Percentiles rank a stretch among this genome's conserved stretches.
These are phyloP conservation scores for Blakeslea trispora DNA, from an alignment of 371 early-diverging fungal species.

Conservation along the genomic window DNA sequence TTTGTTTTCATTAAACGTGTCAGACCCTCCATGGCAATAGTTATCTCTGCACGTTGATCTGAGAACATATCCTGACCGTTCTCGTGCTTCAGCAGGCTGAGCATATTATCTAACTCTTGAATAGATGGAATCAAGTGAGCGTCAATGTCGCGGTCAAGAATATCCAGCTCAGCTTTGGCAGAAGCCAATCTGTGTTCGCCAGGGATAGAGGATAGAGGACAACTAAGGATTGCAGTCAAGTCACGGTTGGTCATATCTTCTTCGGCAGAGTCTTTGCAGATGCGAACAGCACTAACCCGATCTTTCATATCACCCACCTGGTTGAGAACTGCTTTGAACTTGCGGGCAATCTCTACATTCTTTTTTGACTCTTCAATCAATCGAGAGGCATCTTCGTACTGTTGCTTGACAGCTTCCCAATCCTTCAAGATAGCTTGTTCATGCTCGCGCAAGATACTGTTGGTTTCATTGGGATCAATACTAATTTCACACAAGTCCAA, in stretches of 20 bases:
- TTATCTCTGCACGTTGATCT: constrained; percentile 48
- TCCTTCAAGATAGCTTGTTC: constrained; percentile 34
- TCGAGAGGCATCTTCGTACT: constrained; percentile 24
- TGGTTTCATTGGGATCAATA: constrained; percentile 27
- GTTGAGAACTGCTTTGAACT: constrained; percentile 47
- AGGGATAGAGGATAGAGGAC: constrained; percentile 42
- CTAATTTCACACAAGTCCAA: constrained; percentile 29
- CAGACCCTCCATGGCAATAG: constrained; percentile 37
- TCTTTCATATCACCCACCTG: constrained; percentile 50
- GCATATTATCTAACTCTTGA: constrained; percentile 42
- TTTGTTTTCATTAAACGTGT: constrained; percentile 42
- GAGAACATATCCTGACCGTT: constrained; percentile 34
- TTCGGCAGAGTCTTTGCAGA: constrained; percentile 20
- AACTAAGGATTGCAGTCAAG: constrained; percentile 30
- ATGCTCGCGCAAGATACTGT: constrained; percentile 25
- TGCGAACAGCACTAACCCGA: constrained; percentile 35
- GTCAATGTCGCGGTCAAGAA: constrained; percentile 48
- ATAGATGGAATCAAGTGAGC: constrained; percentile 38
- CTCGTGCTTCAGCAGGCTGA: constrained; percentile 19
- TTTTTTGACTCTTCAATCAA: constrained; percentile 34
- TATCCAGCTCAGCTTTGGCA: constrained; percentile 42
- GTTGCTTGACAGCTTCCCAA: constrained; percentile 39
- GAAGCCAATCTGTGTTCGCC: constrained; percentile 44
- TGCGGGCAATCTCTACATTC: constrained; percentile 44
- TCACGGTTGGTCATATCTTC: constrained; percentile 25